These are phyloP conservation scores for Castanea mollissima DNA, from an alignment of 306 rosid species.

Conservation along the genomic window DNA sequence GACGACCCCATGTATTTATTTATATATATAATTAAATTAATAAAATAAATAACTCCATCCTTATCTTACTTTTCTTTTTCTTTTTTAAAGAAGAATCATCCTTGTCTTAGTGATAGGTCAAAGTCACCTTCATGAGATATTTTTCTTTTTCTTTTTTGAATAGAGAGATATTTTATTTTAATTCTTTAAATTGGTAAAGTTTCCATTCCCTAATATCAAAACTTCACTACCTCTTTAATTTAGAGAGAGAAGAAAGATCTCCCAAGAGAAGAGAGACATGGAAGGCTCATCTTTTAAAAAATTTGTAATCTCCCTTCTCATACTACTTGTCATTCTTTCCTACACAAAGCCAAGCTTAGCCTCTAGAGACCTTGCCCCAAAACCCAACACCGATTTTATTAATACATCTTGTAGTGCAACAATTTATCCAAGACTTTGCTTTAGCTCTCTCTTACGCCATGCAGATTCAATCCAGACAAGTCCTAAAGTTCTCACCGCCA, in stretches of 20 bases:
- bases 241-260: neutral
- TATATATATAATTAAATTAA: too few species aligned
- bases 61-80: too few species aligned
- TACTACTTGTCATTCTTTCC: constrained; percentile 2
- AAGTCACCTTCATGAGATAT: too few species aligned
- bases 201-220: neutral
- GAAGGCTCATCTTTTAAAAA: constrained; percentile 24
- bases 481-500: constrained; percentile 39
- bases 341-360: constrained; percentile 18
- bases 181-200: too few species aligned
- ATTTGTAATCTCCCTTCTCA: constrained; percentile 19
- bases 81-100: too few species aligned
- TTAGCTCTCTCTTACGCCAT: constrained; percentile 54
- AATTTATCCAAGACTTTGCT: constrained; percentile 66
- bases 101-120: too few species aligned
- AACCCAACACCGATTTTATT: constrained; percentile 46
- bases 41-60: too few species aligned
- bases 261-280: constrained; percentile 12
- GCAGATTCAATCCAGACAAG: constrained; percentile 51
- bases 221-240: neutral
- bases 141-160: too few species aligned
- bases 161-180: too few species aligned
- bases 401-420: constrained; percentile 67
- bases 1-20: too few species aligned
- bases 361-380: constrained; percentile 4